phyloP scores from a whole-genome alignment of 2,329 filamentous ascomycete genomes.

The Sarocladium brachiariae region DNA sequence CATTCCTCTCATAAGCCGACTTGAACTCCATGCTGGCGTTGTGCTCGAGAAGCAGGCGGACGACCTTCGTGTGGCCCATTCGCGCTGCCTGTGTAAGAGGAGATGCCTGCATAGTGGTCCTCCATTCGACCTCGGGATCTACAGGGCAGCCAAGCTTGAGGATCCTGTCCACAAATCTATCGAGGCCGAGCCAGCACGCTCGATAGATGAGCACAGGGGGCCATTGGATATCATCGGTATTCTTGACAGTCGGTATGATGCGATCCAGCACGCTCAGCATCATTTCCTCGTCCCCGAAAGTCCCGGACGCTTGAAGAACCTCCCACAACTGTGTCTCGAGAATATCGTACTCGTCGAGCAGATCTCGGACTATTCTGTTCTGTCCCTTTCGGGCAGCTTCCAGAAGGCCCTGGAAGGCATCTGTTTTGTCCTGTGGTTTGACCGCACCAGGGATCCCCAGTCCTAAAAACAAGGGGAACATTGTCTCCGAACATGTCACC shows the following conservation, averaged over 20 bases:
- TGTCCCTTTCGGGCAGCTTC: slow-evolving; percentile 12
- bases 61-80: slow-evolving; percentile 9
- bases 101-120: not conserved
- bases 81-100: slow-evolving; percentile 12
- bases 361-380: not conserved
- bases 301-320: slow-evolving; percentile 9
- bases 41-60: slow-evolving; percentile 11
- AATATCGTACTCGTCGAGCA: slow-evolving; percentile 5
- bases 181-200: slow-evolving; percentile 11
- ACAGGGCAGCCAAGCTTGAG: slow-evolving; percentile 10
- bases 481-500: slow-evolving; percentile 1
- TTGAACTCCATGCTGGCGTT: slow-evolving; percentile 6
- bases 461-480: slow-evolving; percentile 12
- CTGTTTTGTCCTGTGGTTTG: slow-evolving; percentile 9
- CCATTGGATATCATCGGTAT: slow-evolving; percentile 6
- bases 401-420: slow-evolving; percentile 11
- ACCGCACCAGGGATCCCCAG: slow-evolving; percentile 6
- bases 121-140: slow-evolving; percentile 8
- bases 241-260: not conserved
- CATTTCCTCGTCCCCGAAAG: slow-evolving; percentile 8
- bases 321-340: slow-evolving; percentile 9
- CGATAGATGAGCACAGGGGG: slow-evolving; percentile 10
- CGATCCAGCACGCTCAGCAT: slow-evolving; percentile 13
- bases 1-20: not conserved
- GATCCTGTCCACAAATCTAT: slow-evolving; percentile 11